These are phyloP conservation scores for Plantago elongata DNA, from an alignment of 257 asterid genomes.

Conservation along the genomic window DNA sequence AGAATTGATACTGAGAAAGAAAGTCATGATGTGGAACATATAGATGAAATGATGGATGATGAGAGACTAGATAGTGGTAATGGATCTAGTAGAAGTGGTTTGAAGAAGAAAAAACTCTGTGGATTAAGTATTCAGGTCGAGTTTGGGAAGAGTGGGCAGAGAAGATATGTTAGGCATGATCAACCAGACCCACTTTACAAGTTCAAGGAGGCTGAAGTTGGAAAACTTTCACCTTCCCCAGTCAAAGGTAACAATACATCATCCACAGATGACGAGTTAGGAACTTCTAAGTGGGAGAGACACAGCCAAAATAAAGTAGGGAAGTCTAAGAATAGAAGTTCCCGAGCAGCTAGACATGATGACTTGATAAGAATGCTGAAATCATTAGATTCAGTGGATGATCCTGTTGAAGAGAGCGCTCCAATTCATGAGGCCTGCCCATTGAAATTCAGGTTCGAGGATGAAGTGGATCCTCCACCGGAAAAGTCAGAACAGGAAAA, in stretches of 20 bases:
- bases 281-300: constrained; percentile 7
- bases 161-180: background rate
- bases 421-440: constrained; percentile 25
- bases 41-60: background rate
- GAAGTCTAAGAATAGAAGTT: constrained; percentile 11
- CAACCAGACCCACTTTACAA: too few relatives aligned
- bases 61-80: background rate
- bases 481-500: constrained; percentile 50
- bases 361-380: constrained; percentile 39
- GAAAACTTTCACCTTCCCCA: background rate
- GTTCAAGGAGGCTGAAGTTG: background rate
- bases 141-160: background rate
- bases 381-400: constrained; percentile 28
- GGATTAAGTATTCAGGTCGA: constrained; percentile 11
- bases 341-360: background rate
- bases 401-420: constrained; percentile 19
- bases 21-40: background rate
- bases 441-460: constrained; percentile 48
- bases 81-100: background rate
- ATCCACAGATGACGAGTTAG: constrained; percentile 5
- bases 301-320: background rate
- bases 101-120: constrained; percentile 5
- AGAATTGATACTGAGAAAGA: background rate
- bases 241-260: background rate
- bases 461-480: constrained; percentile 32